phyloP scores from a whole-genome alignment of 2,329 filamentous ascomycete species.

The Acephala macrosclerotiorum region DNA sequence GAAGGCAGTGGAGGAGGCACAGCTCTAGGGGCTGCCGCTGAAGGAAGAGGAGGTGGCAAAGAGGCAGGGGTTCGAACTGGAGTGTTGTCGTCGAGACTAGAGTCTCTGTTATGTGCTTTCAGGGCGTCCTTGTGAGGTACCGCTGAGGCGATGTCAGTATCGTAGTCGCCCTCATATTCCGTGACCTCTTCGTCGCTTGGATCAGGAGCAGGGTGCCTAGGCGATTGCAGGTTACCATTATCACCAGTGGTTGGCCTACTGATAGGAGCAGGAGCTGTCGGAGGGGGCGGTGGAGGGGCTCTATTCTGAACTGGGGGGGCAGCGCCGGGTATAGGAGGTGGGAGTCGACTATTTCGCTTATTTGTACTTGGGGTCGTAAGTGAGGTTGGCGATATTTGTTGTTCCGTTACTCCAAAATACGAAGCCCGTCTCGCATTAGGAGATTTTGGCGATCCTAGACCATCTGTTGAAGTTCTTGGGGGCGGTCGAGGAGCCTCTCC shows the following conservation, averaged over 20 bases:
- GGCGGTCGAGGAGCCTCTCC: conserved; percentile 53
- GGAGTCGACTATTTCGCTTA: conserved; percentile 64
- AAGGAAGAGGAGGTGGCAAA: conserved; percentile 61
- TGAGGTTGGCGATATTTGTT: conserved; percentile 41
- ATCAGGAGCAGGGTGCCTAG: conserved; percentile 51
- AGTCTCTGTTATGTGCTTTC: conserved; percentile 80
- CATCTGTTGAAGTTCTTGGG: conserved; percentile 49
- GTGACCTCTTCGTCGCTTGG: conserved; percentile 82
- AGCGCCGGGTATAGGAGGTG: conserved; percentile 66
- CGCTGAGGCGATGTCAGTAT: conserved; percentile 94
- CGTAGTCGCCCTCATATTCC: conserved; percentile 97
- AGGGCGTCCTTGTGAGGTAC: conserved; percentile 94
- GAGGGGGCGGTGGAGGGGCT: conserved; percentile 71
- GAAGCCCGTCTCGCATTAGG: conserved; percentile 47
- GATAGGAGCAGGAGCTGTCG: conserved; percentile 60
- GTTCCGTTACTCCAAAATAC: conserved; percentile 44
- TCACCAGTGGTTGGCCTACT: conserved; percentile 68
- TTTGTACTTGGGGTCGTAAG: conserved; percentile 52
- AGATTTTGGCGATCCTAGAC: conserved; percentile 51
- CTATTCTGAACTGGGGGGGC: conserved; percentile 56
- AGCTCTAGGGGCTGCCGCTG: conserved; percentile 61
- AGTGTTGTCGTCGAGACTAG: conserved; percentile 74
- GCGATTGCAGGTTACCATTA: conserved; percentile 45
- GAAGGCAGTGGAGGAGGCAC: conserved; percentile 71
- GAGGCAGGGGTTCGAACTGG: conserved; percentile 50